Percentiles rank a stretch among this genome's conserved stretches.
These are phyloP conservation scores for Globisporangium okanoganense DNA, from an alignment of 352 stramenopile species.

Conservation along the genomic window DNA sequence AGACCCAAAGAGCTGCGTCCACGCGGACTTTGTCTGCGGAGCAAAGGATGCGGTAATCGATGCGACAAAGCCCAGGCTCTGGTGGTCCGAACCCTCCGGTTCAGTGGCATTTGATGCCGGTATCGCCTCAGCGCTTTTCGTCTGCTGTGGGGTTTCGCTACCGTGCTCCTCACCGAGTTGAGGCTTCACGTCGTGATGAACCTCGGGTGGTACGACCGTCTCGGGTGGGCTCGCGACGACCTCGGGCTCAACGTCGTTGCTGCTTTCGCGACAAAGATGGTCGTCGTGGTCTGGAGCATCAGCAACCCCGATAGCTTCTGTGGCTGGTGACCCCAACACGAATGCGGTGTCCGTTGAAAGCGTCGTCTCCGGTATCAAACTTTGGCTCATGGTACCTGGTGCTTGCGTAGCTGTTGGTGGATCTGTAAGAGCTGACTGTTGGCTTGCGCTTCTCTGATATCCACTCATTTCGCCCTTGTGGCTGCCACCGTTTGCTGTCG, in stretches of 20 bases:
- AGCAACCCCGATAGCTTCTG: neutral
- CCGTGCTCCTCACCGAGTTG: neutral
- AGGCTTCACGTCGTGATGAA: neutral
- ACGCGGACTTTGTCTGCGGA: slow-evolving; percentile 34
- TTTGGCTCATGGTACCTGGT: neutral
- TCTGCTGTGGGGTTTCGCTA: neutral
- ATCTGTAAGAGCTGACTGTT: neutral
- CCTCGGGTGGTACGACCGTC: no score
- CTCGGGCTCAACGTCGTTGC: neutral
- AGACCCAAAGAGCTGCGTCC: slow-evolving; percentile 53
- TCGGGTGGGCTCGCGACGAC: neutral
- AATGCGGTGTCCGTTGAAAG: no score
- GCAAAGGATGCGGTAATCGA: slow-evolving; percentile 32
- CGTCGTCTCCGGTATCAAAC: neutral
- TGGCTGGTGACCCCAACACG: no score
- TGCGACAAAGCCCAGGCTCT: slow-evolving; percentile 1
- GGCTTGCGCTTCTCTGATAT: neutral
- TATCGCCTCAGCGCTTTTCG: neutral
- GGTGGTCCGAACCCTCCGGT: neutral
- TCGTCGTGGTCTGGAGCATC: neutral
- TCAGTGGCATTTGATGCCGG: neutral
- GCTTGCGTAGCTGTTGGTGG: no score
- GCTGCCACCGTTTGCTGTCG: neutral
- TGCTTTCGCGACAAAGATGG: neutral
- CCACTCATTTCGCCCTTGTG: neutral